A percentile compares a stretch with the other conserved stretches of the same genome.
These are phyloP conservation scores for Annulohypoxylon moriforme DNA, from an alignment of 495 filamentous ascomycete genomes.

Conservation along the genomic window DNA sequence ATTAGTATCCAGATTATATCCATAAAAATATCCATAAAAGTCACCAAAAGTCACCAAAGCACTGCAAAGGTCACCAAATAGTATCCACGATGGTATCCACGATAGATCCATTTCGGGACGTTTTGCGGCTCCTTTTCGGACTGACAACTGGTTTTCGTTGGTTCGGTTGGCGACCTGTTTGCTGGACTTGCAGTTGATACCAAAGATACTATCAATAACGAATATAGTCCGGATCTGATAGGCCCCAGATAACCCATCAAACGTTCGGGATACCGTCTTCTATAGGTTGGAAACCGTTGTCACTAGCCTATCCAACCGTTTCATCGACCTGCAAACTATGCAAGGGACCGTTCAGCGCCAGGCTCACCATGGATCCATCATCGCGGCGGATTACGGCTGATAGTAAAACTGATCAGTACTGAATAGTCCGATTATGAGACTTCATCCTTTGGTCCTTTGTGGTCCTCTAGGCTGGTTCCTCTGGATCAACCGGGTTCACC, in stretches of 20 bases:
- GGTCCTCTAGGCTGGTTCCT: too few species aligned
- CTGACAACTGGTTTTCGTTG: slow-evolving; percentile 21
- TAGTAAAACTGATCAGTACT: slow-evolving; percentile 9
- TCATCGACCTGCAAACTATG: slow-evolving; percentile 35
- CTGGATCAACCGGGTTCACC: background rate
- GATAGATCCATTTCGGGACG: slow-evolving; percentile 34
- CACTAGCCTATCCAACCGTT: slow-evolving; percentile 37
- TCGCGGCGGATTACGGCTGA: slow-evolving; percentile 27
- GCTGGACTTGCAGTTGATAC: slow-evolving; percentile 33
- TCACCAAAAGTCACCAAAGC: too few species aligned
- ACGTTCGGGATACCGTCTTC: slow-evolving; percentile 13
- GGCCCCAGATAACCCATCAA: slow-evolving; percentile 17
- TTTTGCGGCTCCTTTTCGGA: slow-evolving; percentile 45
- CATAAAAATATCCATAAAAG: background rate
- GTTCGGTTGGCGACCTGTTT: slow-evolving; percentile 35
- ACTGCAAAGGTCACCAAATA: too few species aligned
- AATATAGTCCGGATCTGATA: slow-evolving; percentile 2
- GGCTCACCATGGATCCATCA: slow-evolving; percentile 24
- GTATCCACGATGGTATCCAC: background rate
- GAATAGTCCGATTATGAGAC: slow-evolving; percentile 18
- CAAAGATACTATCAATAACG: slow-evolving; percentile 4
- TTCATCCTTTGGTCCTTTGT: slow-evolving; percentile 12
- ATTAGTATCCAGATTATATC: background rate
- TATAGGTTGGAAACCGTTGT: slow-evolving; percentile 33
- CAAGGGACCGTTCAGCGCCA: slow-evolving; percentile 36